Base-by-base conservation (phyloP, 73 alveolate genomes). In the Stentor roeselii region DNA sequence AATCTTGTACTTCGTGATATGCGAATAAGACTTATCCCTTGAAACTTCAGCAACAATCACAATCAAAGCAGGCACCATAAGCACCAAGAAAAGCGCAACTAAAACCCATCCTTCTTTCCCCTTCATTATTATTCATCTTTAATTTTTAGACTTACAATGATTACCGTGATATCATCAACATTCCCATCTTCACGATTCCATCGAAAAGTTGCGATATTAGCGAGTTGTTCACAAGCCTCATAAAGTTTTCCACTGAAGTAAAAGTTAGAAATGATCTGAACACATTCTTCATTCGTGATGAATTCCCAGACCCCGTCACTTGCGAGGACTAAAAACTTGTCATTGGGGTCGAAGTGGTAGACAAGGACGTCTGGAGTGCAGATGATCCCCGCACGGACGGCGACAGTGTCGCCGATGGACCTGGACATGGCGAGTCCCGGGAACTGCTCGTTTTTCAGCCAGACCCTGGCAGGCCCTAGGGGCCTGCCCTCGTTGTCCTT, bases 341-440 rank as follows among this genome's bases (percentile, higher is more conserved):
- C 91, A 38, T 86, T 87, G 3, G 87, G 89, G 1, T 60, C 59
- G 3, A 93, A 60, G 39, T 82, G 35, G 60, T 86, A 90, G 75
- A 59, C 76, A 60, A 87, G 59, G 39, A 93, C 84, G 82, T 93
- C 97, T 83, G 98, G 98, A 42, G 85, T 90, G 83, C 92, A 87
- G 36, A 93, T 93, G 6, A 96, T 99, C 11, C 99, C 99, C 15
- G 89, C 96, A 78, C 83, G 59, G 60, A 94, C 97, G 14, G 99
- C 99, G 36, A 94, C 85, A 74, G 84, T 74, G 85, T 97, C 99
- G 37, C 99, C 99, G 60, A 97, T 91, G 39, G 98, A 93, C 78
- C 99, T 91, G 60, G 98, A 90, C 99, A 97, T 97, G 3, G 99
- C 99, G 4, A 97, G 85, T 36, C 99, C 99, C 11, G 99, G 98